Conservation (phyloP, 805 yeast genomes). For the Wickerhamiella siamensis region DNA sequence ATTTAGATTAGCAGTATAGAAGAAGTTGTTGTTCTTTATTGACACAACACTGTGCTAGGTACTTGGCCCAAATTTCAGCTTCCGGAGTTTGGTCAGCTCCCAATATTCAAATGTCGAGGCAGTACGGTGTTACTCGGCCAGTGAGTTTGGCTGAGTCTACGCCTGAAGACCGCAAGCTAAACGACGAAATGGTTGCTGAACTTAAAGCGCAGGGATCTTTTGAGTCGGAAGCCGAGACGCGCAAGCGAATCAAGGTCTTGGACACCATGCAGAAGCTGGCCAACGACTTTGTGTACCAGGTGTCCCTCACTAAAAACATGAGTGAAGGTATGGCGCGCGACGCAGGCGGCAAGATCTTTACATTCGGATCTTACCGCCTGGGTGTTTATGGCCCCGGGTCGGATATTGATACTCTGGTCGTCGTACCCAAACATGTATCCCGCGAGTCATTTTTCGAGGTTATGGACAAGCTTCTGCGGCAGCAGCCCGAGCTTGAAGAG, state of each 20-base stretch:
- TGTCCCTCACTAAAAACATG: conserved; percentile 74
- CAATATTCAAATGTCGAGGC: conserved; percentile 12
- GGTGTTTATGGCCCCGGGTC: conserved; percentile 98
- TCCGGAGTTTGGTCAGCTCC: no score
- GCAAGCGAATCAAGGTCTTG: conserved; percentile 61
- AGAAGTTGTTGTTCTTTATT: no score
- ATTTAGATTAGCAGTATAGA: no score
- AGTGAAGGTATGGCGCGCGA: conserved; percentile 94
- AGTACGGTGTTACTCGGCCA: conserved; percentile 67
- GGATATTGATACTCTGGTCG: conserved; percentile 93
- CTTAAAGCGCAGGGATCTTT: conserved; percentile 74
- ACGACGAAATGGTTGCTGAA: conserved; percentile 65
- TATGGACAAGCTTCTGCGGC: conserved; percentile 53
- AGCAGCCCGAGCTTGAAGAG: conserved; percentile 74
- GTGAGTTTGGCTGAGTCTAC: conserved; percentile 79
- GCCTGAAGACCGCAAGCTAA: conserved; percentile 57
- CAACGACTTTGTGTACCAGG: conserved; percentile 69
- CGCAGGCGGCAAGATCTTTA: conserved; percentile 96
- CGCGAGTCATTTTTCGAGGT: conserved; percentile 81
- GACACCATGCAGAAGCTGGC: conserved; percentile 56
- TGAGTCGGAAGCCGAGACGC: conserved; percentile 74
- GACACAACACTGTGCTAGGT: not conserved
- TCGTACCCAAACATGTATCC: conserved; percentile 88
- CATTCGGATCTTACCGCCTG: conserved; percentile 83
- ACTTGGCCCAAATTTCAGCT: no score